phyloP scores from a whole-genome alignment of 2,329 filamentous ascomycete species.

The Alternaria metachromatica region DNA sequence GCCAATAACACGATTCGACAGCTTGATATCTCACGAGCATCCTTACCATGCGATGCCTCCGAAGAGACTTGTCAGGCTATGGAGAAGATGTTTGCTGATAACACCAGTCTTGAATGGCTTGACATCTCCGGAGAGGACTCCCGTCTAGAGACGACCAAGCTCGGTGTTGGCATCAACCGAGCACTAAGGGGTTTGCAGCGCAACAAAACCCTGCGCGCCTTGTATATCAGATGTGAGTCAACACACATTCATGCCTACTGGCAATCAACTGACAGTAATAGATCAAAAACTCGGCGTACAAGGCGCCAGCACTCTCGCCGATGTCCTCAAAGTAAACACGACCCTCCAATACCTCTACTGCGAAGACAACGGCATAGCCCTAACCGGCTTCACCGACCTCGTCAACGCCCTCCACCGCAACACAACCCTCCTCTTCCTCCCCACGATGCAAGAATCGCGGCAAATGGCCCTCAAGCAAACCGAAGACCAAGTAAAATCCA shows the following conservation, averaged over 20 bases:
- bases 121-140: slow-evolving; percentile 76
- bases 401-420: slow-evolving; percentile 74
- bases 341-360: slow-evolving; percentile 71
- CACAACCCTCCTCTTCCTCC: slow-evolving; percentile 66
- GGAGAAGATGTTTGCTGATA: slow-evolving; percentile 69
- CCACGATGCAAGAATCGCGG: slow-evolving; percentile 68
- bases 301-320: slow-evolving; percentile 72
- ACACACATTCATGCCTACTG: fast-evolving
- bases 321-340: slow-evolving; percentile 69
- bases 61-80: slow-evolving; percentile 70
- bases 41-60: slow-evolving; percentile 71
- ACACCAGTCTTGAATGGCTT: slow-evolving; percentile 69
- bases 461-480: slow-evolving; percentile 66
- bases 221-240: slow-evolving; percentile 64
- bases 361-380: slow-evolving; percentile 73
- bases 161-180: slow-evolving; percentile 72
- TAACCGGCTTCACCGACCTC: slow-evolving; percentile 73
- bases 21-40: slow-evolving; percentile 73
- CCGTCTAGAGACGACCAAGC: slow-evolving; percentile 71
- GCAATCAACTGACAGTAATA: slow-evolving; percentile 26
- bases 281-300: slow-evolving; percentile 72
- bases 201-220: slow-evolving; percentile 66
- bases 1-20: slow-evolving; percentile 68
- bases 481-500: slow-evolving; percentile 61
- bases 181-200: slow-evolving; percentile 69